Evolutionary conservation across 108 stramenopile genomes (phyloP).

Genomic region (Cyclotella baltica): DNA sequence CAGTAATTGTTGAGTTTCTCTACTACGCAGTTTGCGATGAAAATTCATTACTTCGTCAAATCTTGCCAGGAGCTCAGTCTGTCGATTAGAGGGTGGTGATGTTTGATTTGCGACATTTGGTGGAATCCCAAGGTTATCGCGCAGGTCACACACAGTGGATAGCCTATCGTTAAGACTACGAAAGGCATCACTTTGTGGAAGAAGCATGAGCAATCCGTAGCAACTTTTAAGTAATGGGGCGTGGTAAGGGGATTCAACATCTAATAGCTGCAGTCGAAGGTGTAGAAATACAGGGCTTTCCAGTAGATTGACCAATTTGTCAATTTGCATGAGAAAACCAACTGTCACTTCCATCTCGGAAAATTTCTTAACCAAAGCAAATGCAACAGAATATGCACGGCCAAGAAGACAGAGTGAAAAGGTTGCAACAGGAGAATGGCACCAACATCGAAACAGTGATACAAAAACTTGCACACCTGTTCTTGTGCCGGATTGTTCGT

Average conservation of each 20-base stretch:
- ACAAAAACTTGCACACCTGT: constrained; percentile 80
- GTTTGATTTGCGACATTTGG: constrained; percentile 13
- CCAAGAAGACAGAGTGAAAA: constrained; percentile 96
- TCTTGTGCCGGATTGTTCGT: constrained; percentile 40
- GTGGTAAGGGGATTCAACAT: constrained; percentile 89
- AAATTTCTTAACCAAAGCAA: constrained; percentile 90
- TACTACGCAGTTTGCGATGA: constrained; percentile 49
- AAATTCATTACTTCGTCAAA: constrained; percentile 54
- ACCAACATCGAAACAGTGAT: constrained; percentile 94
- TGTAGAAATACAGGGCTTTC: constrained; percentile 99
- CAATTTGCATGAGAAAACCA: constrained; percentile 98
- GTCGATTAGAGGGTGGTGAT: constrained; percentile 19
- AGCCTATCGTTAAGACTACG: constrained; percentile 87
- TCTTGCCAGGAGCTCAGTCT: constrained; percentile 37
- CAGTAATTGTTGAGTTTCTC: constrained; percentile 38
- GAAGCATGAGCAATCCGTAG: constrained; percentile 95
- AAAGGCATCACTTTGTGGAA: constrained; percentile 95
- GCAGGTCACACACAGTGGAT: constrained; percentile 87
- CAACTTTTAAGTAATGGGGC: constrained; percentile 90
- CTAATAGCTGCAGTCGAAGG: constrained; percentile 93
- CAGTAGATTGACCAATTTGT: constrained; percentile 96
- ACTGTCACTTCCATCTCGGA: constrained; percentile 94
- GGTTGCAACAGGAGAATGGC: constrained; percentile 96
- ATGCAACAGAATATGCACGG: constrained; percentile 94
- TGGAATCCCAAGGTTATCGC: constrained; percentile 85